Evolutionary conservation across 1,284 basidiomycete species (phyloP).

Genomic region (Sanghuangporus weigelae): DNA sequence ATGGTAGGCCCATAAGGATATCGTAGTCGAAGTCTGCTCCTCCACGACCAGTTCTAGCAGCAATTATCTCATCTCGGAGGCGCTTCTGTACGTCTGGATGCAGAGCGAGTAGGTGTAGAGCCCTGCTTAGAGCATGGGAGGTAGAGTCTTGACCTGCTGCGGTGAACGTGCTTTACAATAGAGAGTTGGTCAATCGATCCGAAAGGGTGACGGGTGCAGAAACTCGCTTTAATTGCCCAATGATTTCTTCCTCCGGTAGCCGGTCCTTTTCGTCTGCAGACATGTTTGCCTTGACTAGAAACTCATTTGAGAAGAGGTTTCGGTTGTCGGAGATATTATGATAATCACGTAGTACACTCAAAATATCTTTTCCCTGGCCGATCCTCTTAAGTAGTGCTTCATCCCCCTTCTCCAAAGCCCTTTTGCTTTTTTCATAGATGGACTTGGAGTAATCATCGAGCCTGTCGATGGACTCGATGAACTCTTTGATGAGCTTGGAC

Average conservation of each 20-base stretch:
- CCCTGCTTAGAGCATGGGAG: slow-evolving; percentile 24
- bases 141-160: slow-evolving; percentile 30
- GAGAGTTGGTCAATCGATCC: slow-evolving; percentile 22
- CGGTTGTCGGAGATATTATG: background rate
- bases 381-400: slow-evolving; percentile 4
- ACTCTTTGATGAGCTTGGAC: background rate
- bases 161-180: slow-evolving; percentile 26
- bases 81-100: slow-evolving; percentile 24
- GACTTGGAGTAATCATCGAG: background rate
- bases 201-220: background rate
- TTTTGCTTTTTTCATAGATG: slow-evolving; percentile 1
- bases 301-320: background rate
- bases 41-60: slow-evolving; percentile 19
- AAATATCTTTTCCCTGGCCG: slow-evolving; percentile 15
- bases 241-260: slow-evolving; percentile 27
- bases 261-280: slow-evolving; percentile 3
- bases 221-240: slow-evolving; percentile 21
- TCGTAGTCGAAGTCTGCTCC: slow-evolving; percentile 29
- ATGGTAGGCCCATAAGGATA: slow-evolving; percentile 29
- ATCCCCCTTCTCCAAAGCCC: slow-evolving; percentile 6
- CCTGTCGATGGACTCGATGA: background rate
- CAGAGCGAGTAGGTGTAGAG: slow-evolving; percentile 26
- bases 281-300: slow-evolving; percentile 8
- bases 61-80: slow-evolving; percentile 26
- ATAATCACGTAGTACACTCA: slow-evolving; percentile 14